These are phyloP conservation scores for Macrocybe gigantea DNA, from an alignment of 768 basidiomycete genomes.

Conservation along the genomic window DNA sequence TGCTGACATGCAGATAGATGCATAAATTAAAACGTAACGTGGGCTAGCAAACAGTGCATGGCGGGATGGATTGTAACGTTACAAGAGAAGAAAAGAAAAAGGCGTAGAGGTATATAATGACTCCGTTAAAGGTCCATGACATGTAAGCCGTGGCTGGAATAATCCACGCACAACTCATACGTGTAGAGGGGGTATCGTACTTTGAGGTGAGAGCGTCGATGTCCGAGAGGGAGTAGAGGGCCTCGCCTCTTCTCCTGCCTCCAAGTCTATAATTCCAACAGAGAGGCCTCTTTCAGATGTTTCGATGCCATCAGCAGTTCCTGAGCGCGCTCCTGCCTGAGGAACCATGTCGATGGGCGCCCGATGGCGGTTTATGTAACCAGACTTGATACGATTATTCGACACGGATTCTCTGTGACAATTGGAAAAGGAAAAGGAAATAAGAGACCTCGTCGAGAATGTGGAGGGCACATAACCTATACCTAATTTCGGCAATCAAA, in stretches of 20 bases:
- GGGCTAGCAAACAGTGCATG: too few species aligned
- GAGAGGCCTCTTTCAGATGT: slow-evolving; percentile 48
- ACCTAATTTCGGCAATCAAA: slow-evolving; percentile 80
- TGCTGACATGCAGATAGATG: slow-evolving; percentile 6
- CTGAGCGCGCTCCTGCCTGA: slow-evolving; percentile 59
- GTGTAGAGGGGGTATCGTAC: slow-evolving; percentile 33
- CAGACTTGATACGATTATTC: slow-evolving; percentile 82
- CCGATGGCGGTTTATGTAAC: slow-evolving; percentile 46
- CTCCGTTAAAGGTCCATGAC: background rate
- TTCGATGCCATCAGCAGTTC: slow-evolving; percentile 61
- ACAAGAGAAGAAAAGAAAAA: too few species aligned
- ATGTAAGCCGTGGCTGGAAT: background rate
- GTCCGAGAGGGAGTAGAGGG: slow-evolving; percentile 14
- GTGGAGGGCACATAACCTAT: background rate
- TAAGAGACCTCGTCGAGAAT: slow-evolving; percentile 4
- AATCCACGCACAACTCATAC: slow-evolving; percentile 22
- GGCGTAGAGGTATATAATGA: background rate
- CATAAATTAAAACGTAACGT: background rate
- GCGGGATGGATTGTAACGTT: too few species aligned
- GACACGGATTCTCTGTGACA: slow-evolving; percentile 65
- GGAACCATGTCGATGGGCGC: slow-evolving; percentile 76
- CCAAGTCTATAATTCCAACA: slow-evolving; percentile 34
- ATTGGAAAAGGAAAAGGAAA: background rate
- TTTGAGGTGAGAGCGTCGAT: slow-evolving; percentile 27
- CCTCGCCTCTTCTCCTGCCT: slow-evolving; percentile 30